Evolutionary conservation across 805 yeast genomes (phyloP).

Genomic region (Metschnikowia gruessii): DNA sequence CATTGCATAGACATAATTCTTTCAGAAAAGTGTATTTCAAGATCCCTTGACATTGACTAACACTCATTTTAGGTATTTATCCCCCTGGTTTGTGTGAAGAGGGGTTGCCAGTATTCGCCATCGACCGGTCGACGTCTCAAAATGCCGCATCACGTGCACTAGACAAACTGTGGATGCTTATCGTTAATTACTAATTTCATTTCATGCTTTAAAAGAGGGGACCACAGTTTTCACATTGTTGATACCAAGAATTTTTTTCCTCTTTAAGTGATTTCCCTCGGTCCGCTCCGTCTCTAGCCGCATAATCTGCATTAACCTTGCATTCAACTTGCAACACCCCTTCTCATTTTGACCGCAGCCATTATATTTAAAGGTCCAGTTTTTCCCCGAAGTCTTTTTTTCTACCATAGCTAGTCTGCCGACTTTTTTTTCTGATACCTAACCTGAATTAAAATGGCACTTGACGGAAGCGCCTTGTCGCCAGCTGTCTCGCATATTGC

Average conservation of each 20-base stretch:
- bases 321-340: background rate
- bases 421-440: background rate
- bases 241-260: background rate
- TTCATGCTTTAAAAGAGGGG: background rate
- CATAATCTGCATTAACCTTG: background rate
- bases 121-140: background rate
- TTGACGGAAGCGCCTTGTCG: constrained; percentile 5
- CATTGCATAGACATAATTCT: too few species aligned
- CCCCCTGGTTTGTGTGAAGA: too few species aligned
- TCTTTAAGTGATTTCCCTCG: background rate
- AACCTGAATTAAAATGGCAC: constrained; percentile 3
- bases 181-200: constrained; percentile 3
- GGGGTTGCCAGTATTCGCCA: background rate
- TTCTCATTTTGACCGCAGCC: constrained; percentile 1
- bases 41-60: too few species aligned
- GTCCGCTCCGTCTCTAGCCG: constrained; percentile 7
- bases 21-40: too few species aligned
- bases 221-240: constrained; percentile 7
- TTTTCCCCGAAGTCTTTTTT: background rate
- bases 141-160: constrained; percentile 10
- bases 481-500: constrained; percentile 15
- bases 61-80: too few species aligned
- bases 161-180: constrained; percentile 9
- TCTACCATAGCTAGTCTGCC: background rate
- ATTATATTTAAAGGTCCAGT: background rate